Evolutionary conservation across 257 asterid species (phyloP), one percentile per base, ranked within the genome.

Genomic region (Nicotiana undulata): DNA sequence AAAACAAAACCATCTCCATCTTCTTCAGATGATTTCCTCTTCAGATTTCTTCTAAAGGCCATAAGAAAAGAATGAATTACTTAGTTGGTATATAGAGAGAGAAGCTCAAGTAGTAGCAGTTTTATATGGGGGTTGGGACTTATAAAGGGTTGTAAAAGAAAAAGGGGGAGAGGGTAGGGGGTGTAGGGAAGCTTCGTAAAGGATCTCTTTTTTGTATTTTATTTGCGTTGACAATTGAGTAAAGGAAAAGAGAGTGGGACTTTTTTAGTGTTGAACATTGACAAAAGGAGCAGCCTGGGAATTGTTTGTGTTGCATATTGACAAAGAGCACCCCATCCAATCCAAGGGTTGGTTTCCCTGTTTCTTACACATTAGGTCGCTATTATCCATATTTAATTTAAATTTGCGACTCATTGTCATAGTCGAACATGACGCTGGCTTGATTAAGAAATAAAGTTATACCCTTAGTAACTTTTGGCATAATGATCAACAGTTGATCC

Each of bases 171-270:
- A 34, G 15, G 20, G 53, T 4, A n/a, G 24, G 22, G 59, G 66
- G 44, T 16, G 63, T 44, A 64, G 74, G 86, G 80, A 85, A 81
- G 84, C 78, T 85, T 89, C 67, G 77, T 80, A 10, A 34, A 79
- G 37, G 83, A 56, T 26, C 81, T 49, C 61, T 82, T 79, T 75
- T 53, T 76, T 37, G 59, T 70, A 49, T 88, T 89, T 86, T 52
- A 88, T 86, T 64, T 46, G 87, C 60, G 89, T 87, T 89, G 92
- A 89, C 89, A 89, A 85, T 78, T 24, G 88, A 79, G 81, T 65
- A 76, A 88, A 85, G 85, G 32, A 10, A 68, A 68, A 40, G 77
- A 20, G 77, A 68, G 6, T 20, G 22, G 13, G n/a, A 68, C 24
- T 28, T 68, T 68, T 67, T n/a, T 67, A 46, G 76, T 67, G 76